phyloP scores from a whole-genome alignment of 768 basidiomycete species.

The Daedaleopsis sinensis region DNA sequence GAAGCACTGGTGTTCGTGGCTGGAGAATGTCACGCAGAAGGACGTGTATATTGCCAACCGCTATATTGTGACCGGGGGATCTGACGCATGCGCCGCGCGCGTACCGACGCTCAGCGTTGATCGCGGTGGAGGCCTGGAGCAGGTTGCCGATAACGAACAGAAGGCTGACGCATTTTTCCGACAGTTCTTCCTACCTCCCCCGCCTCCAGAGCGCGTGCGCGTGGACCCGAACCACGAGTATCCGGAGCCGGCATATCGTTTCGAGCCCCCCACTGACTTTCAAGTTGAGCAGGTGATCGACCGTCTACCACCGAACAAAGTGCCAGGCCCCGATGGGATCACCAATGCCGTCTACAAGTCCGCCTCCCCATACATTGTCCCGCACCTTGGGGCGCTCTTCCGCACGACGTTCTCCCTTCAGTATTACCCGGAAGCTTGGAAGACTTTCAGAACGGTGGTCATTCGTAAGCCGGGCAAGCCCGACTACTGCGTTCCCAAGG shows the following conservation, averaged over 20 bases:
- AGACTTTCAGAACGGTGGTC: constrained; percentile 31
- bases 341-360: constrained; percentile 38
- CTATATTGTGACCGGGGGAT: not conserved
- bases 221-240: constrained; percentile 32
- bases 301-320: constrained; percentile 40
- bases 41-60: not conserved
- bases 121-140: not conserved
- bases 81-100: constrained; percentile 19
- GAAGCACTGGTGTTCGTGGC: constrained; percentile 28
- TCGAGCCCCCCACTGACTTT: constrained; percentile 23
- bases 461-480: constrained; percentile 37
- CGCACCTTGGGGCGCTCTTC: constrained; percentile 33
- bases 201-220: not conserved
- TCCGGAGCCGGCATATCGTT: not conserved
- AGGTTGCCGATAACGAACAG: constrained; percentile 6
- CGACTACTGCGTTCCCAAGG: constrained; percentile 36
- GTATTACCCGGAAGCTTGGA: constrained; percentile 32
- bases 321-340: constrained; percentile 30
- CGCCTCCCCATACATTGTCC: constrained; percentile 27
- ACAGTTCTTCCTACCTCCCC: constrained; percentile 33
- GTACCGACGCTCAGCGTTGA: constrained; percentile 19
- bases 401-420: constrained; percentile 31
- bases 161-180: constrained; percentile 23
- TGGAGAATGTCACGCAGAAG: constrained; percentile 15
- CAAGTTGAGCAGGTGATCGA: constrained; percentile 32